Conservation (phyloP, 441 rosid species). For the Bruguiera hainesii region DNA sequence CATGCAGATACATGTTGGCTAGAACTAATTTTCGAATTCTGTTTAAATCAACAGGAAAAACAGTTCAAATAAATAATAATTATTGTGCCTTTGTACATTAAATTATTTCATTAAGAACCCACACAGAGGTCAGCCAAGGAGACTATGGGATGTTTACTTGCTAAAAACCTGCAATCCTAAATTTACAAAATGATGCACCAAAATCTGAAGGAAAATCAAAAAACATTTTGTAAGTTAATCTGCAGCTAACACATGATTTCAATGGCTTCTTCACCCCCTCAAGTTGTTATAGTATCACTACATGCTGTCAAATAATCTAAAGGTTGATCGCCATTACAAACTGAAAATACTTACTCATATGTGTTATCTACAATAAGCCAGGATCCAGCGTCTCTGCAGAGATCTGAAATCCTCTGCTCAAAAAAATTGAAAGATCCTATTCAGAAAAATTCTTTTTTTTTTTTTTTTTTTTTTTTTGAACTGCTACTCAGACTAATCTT, state of each 20-base stretch:
- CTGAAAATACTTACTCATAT: conserved; percentile 71
- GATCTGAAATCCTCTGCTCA: conserved; percentile 80
- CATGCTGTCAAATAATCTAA: background rate
- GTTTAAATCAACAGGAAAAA: too few species aligned
- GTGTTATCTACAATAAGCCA: conserved; percentile 99
- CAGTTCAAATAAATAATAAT: too few species aligned
- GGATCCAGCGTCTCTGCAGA: conserved; percentile 80
- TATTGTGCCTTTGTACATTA: too few species aligned
- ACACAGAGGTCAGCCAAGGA: too few species aligned
- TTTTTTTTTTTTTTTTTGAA: too few species aligned
- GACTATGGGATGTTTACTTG: too few species aligned
- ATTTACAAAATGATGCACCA: too few species aligned
- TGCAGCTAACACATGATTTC: background rate
- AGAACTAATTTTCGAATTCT: too few species aligned
- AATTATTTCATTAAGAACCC: too few species aligned
- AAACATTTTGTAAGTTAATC: background rate
- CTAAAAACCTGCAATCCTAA: too few species aligned
- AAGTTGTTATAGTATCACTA: background rate
- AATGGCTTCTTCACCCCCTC: background rate
- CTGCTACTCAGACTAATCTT: background rate
- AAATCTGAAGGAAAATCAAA: background rate
- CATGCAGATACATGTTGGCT: background rate
- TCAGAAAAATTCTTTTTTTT: too few species aligned
- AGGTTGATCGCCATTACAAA: conserved; percentile 3
- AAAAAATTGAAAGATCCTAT: conserved; percentile 15